A percentile compares a stretch with the other conserved stretches of the same genome.
These are phyloP conservation scores for Picea sitchensis DNA, from an alignment of 75 land plant genomes.

Conservation along the genomic window DNA sequence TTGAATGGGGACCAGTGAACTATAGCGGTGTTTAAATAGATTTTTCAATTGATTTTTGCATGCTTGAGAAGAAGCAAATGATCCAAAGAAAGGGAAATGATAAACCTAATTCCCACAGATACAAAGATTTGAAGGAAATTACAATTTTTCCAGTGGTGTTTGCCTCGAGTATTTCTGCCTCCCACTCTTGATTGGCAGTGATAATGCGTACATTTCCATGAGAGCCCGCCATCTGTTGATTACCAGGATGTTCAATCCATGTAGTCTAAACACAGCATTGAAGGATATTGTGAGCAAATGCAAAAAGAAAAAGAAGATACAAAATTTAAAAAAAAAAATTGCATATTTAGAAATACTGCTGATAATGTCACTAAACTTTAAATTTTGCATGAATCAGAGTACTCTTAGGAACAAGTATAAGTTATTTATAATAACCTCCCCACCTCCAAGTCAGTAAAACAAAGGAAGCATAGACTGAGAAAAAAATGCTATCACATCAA, in stretches of 20 bases:
- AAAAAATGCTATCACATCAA: too few relatives aligned
- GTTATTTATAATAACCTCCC: too few relatives aligned
- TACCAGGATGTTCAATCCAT: not conserved
- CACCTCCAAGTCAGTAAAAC: too few relatives aligned
- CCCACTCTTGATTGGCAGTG: slow-evolving; percentile 32
- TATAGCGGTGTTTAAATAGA: not conserved
- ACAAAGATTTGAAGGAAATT: slow-evolving; percentile 3
- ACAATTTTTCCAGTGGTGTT: slow-evolving; percentile 33
- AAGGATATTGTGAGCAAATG: not conserved
- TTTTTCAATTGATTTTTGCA: not conserved
- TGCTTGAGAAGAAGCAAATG: not conserved
- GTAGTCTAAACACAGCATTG: too few relatives aligned
- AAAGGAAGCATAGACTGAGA: too few relatives aligned
- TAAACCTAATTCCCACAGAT: not conserved
- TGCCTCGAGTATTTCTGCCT: slow-evolving; percentile 33
- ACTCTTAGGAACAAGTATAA: too few relatives aligned
- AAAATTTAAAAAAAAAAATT: too few relatives aligned
- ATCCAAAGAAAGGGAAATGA: not conserved
- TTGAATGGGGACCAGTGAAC: not conserved
- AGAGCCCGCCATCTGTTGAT: not conserved
- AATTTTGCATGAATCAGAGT: too few relatives aligned
- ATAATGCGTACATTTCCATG: slow-evolving; percentile 43
- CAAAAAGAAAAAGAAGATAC: not conserved
- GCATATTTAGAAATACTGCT: too few relatives aligned
- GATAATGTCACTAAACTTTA: too few relatives aligned